Evolutionary conservation across 148 eudicot species (phyloP), one percentile per base, ranked within the genome.

Genomic region (Rhododendron mucronatum): DNA sequence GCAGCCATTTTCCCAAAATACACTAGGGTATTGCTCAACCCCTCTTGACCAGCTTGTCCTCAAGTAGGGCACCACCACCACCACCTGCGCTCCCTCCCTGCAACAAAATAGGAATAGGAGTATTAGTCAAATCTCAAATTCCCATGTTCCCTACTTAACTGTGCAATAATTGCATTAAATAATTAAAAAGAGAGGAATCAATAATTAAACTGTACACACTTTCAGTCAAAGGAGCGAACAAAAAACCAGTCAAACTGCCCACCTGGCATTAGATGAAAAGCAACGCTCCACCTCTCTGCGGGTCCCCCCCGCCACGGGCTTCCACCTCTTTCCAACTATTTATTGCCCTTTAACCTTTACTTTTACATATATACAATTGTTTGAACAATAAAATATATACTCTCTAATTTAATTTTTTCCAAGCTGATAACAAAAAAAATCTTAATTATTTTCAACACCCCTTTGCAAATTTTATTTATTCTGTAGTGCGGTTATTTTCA

Each of bases 181-280:
- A 63, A 63, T 9, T 8, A 8, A 7, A 0, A 65, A 9, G 11
- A 3, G 26, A 65, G 26, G n/a, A 45, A 76, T 15, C 28, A 35
- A 76, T 78, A 44, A 41, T 41, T 41, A 41, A 41, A 28, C 14
- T 78, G 81, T 78, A 11, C 28, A 12, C 65, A 55, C 20, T 41
- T 41, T 55, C 41, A 33, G 84, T 82, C 84, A 61, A 82, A 82
- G 53, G 35, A 39, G 75, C 21, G 39, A 44, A 82, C 84, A 61
- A 59, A 82, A 82, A 67, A 67, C 78, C 57, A 37, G 85, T 84
- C 85, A 84, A 84, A 73, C 53, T 84, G 59, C 78, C 45, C 45
- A 71, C 61, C 85, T 84, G 85, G 85, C 85, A 48, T 39, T 71
- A 30, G 16, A 18, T 14, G 85, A 71, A 84, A 84, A 73, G 80